phyloP scores from a whole-genome alignment of 2,329 filamentous ascomycete species.

The Neofusicoccum kwambonambiense region DNA sequence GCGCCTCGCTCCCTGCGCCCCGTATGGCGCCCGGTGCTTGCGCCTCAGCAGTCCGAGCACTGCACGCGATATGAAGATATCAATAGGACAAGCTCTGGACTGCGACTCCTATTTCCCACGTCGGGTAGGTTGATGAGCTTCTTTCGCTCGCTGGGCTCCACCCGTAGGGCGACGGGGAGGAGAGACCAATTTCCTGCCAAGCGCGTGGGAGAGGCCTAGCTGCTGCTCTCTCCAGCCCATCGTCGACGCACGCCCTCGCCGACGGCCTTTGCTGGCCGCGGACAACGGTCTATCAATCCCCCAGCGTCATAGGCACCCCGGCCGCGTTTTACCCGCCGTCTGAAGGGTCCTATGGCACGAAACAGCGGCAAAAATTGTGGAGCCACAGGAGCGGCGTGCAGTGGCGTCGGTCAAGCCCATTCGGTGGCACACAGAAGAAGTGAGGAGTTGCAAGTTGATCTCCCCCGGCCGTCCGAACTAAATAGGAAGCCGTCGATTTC shows the following conservation, averaged over 20 bases:
- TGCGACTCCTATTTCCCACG: slow-evolving; percentile 7
- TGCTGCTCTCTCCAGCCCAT: slow-evolving; percentile 1
- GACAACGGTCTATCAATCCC: background rate
- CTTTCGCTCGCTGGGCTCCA: background rate
- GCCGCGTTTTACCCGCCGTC: slow-evolving; percentile 3
- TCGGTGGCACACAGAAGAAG: slow-evolving; percentile 7
- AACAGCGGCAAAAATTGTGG: slow-evolving; percentile 9
- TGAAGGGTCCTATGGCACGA: background rate
- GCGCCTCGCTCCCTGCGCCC: slow-evolving; percentile 11
- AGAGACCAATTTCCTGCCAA: background rate
- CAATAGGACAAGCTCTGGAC: slow-evolving; percentile 1
- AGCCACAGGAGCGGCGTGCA: background rate
- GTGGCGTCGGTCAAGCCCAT: background rate
- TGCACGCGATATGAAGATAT: slow-evolving; percentile 7
- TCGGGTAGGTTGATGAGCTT: slow-evolving; percentile 6
- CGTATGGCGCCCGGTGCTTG: slow-evolving; percentile 6
- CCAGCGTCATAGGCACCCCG: slow-evolving; percentile 4
- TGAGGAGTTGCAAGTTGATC: slow-evolving; percentile 9
- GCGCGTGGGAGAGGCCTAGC: background rate
- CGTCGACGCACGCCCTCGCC: slow-evolving; percentile 5
- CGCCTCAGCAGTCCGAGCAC: background rate
- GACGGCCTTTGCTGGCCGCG: background rate
- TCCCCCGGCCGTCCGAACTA: background rate
- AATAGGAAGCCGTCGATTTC: background rate
- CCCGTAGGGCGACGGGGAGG: background rate